phyloP scores from a whole-genome alignment of 164 flowering plant species.

The Nelumbo lutea region DNA sequence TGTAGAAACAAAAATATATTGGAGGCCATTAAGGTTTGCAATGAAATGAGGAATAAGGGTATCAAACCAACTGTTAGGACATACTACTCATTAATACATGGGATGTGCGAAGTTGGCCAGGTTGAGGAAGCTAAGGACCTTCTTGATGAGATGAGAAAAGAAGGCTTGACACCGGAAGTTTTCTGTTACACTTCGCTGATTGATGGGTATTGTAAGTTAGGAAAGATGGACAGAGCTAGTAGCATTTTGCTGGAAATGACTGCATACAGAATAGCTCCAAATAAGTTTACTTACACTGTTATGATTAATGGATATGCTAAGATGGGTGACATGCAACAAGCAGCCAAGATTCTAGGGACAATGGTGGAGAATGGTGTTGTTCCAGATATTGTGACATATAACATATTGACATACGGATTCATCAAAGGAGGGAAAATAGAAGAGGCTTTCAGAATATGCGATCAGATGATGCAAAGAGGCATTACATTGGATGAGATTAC shows the following conservation, averaged over 20 bases:
- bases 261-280: constrained; percentile 29
- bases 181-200: constrained; percentile 51
- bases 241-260: constrained; percentile 38
- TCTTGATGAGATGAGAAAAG: constrained; percentile 41
- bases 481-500: constrained; percentile 30
- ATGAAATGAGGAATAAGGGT: constrained; percentile 49
- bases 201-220: constrained; percentile 48
- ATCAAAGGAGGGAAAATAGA: constrained; percentile 30
- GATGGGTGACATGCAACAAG: constrained; percentile 31
- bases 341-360: constrained; percentile 33
- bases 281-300: constrained; percentile 49
- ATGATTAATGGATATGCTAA: constrained; percentile 46
- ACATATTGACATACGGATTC: constrained; percentile 29
- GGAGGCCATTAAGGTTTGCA: constrained; percentile 32
- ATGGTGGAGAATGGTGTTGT: constrained; percentile 42
- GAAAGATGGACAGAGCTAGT: constrained; percentile 39
- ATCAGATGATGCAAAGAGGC: constrained; percentile 24
- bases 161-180: constrained; percentile 49
- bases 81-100: constrained; percentile 49
- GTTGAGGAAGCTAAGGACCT: constrained; percentile 35
- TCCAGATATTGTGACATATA: constrained; percentile 51
- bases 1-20: constrained; percentile 31
- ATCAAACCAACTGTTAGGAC: constrained; percentile 35
- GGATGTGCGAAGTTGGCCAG: constrained; percentile 35
- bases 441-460: constrained; percentile 30